Base-by-base conservation (phyloP, 2,329 filamentous ascomycete genomes). In the Cladosporium halotolerans region DNA sequence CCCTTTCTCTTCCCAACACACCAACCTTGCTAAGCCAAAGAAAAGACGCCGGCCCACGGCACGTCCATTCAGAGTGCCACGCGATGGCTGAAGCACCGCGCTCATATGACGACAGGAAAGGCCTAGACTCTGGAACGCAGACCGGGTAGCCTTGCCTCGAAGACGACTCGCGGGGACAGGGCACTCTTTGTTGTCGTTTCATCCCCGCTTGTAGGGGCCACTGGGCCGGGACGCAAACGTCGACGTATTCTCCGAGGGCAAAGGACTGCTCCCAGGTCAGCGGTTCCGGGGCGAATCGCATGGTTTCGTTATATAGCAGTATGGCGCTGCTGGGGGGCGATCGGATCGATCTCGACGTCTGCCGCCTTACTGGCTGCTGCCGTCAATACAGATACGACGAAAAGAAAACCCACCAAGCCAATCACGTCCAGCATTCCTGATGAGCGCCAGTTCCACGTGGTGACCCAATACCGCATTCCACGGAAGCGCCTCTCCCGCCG, bases 391-490 rank as follows among this genome's bases (percentile, higher is more conserved):
- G 36, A 16, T 32, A 28, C 38, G 46, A 33, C 38, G 23, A 28
- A n/a, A 18, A n/a, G 23, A 28, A 28, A 28, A 28, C 23, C 1
- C 23, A 28, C 1, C 1, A 28, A 28, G 5, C 23, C 23, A 49
- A 18, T 8, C 9, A 41, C 28, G 13, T 34, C 23, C 16, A 23
- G 50, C 50, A 53, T 53, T 53, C 50, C 36, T 39, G 28, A 47
- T 39, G n/a, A 36, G 10, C 34, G 6, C 6, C n/a, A 36, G 10
- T 19, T 13, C 33, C 50, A 53, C 50, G 50, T 53, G 50, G 33
- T 23, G 28, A 39, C 10, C 34, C 36, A 40, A 18, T n/a, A 16
- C 45, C 13, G 14, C 50, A 53, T 53, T 53, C 50, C 50, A 53
- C 14, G 42, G 23, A 34, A 45, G 18, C 36, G 49, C 19, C 43